These are phyloP conservation scores for Hypomontagnella monticulosa DNA, from an alignment of 495 filamentous ascomycete species.

Conservation along the genomic window DNA sequence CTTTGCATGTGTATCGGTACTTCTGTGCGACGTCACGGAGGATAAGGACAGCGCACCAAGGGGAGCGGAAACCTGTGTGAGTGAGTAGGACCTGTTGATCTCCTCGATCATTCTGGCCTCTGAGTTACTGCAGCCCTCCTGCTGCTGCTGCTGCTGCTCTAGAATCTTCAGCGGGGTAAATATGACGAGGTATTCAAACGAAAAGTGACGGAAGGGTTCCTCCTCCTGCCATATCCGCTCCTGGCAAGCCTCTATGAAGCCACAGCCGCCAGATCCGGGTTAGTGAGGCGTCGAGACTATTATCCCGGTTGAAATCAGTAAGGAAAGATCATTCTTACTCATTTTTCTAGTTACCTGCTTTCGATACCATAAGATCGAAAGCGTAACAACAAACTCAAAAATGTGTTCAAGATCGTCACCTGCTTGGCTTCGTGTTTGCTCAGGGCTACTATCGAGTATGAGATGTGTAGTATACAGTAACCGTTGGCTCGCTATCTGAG, in stretches of 20 bases:
- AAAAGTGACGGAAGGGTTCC: slow-evolving; percentile 25
- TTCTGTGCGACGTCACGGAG: slow-evolving; percentile 22
- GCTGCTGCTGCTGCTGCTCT: background rate
- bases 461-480: slow-evolving; percentile 1
- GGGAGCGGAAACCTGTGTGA: slow-evolving; percentile 7
- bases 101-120: slow-evolving; percentile 7
- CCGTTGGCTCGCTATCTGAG: background rate
- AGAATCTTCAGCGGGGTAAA: slow-evolving; percentile 33
- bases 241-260: slow-evolving; percentile 33
- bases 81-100: background rate
- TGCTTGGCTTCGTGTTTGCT: slow-evolving; percentile 22
- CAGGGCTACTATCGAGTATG: slow-evolving; percentile 2
- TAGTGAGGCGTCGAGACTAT: slow-evolving; percentile 17
- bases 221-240: slow-evolving; percentile 11
- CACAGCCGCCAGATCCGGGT: slow-evolving; percentile 32
- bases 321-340: background rate
- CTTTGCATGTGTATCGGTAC: slow-evolving; percentile 32
- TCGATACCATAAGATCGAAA: slow-evolving; percentile 1
- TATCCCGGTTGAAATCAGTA: background rate
- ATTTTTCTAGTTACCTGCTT: background rate
- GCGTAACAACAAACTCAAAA: slow-evolving; percentile 14
- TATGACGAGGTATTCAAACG: slow-evolving; percentile 21
- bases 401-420: background rate
- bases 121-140: background rate
- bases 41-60: slow-evolving; percentile 6